Evolutionary conservation across 2,329 filamentous ascomycete species (phyloP), one percentile per base, ranked within the genome.

Genomic region (Aspergillus eucalypticola): DNA sequence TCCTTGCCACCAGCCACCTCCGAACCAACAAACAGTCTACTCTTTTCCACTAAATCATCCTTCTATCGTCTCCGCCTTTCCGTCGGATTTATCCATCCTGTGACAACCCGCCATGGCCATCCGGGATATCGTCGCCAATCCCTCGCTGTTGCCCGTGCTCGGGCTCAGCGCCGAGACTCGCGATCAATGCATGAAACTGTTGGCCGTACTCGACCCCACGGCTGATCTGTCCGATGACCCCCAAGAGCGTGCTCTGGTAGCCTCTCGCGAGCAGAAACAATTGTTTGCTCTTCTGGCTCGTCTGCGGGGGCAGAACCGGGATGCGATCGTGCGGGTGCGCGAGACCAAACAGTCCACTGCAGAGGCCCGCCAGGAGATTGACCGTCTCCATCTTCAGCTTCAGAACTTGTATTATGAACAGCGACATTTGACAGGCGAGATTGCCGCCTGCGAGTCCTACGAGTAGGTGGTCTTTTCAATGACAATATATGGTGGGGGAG

Each of bases 351-450:
- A 90, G 56, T 82, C 87, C 67, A 98, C 95, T 0, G 90, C 91
- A 29, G 92, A 96, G 75, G 90, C 90, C 52, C 87, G 93, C 52
- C 90, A 94, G 69, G 92, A 96, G 77, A 92, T 98, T 65, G 95
- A 99, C 74, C 87, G 89, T 53, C 82, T 99, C 62, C 93, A 98
- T 73, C 83, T 99, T 39, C 91, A 96, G 72, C 83, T 99, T 58
- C 94, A 98, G 77, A 99, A 99, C 72, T 81, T 99, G 7, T 96
- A 95, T 75, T 99, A 99, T 73, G 94, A 99, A 76, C 93, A 98
- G 79, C 84, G 91, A 57, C 92, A 97, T 76, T 80, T 99, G 57
- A 87, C 90, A 65, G 91, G 91, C 52, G 95, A 99, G 78, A 98
- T 99, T 62, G 82, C 86, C 0, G 92, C 91, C 8, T 98, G 95